phyloP scores from a whole-genome alignment of 495 filamentous ascomycete species.

The Massariosphaeria phaeospora region DNA sequence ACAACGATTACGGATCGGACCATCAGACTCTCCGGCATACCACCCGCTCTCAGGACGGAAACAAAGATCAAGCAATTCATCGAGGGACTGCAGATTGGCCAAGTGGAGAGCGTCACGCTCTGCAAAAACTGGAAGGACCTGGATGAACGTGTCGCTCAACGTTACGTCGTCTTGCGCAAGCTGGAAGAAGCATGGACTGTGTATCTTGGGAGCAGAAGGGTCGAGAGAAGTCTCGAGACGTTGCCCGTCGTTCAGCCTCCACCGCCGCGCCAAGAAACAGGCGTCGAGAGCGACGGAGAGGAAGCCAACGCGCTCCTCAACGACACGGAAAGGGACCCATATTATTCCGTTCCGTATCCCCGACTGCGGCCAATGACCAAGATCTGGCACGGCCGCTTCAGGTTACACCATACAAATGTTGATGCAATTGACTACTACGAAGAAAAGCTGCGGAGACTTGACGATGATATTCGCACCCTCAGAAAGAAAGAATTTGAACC shows the following conservation, averaged over 20 bases:
- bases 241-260: conserved; percentile 50
- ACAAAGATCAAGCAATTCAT: conserved; percentile 80
- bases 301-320: conserved; percentile 52
- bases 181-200: conserved; percentile 84
- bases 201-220: conserved; percentile 52
- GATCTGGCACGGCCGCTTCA: conserved; percentile 75
- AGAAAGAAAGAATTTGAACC: conserved; percentile 73
- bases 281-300: conserved; percentile 43
- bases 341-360: conserved; percentile 42
- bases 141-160: conserved; percentile 66
- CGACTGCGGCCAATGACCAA: conserved; percentile 61
- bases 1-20: conserved; percentile 93
- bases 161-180: conserved; percentile 59
- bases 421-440: conserved; percentile 94
- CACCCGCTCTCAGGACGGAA: conserved; percentile 70
- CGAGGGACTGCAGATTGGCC: conserved; percentile 84
- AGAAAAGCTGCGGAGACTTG: conserved; percentile 73
- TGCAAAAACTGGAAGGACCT: conserved; percentile 84
- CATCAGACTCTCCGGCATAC: conserved; percentile 85
- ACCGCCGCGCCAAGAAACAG: conserved; percentile 42
- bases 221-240: conserved; percentile 47
- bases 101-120: conserved; percentile 81
- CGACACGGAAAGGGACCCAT: conserved; percentile 41
- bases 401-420: conserved; percentile 63
- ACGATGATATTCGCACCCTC: conserved; percentile 66